These are phyloP conservation scores for Blastobotrys indianensis DNA, from an alignment of 1,139 yeast species.

Conservation along the genomic window DNA sequence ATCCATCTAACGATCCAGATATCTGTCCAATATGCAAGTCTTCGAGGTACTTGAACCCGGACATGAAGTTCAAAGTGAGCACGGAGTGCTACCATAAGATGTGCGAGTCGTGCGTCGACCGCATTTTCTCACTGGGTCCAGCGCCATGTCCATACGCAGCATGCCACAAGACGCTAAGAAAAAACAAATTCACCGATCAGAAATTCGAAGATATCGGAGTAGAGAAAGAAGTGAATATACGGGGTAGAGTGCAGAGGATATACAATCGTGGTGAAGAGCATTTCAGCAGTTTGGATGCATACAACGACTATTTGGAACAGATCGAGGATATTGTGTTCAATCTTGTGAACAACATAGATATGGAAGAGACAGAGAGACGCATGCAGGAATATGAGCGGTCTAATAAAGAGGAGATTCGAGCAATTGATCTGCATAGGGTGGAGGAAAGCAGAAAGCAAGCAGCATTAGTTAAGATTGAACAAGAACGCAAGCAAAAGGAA, in stretches of 20 bases:
- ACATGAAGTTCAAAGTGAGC: slow-evolving; percentile 84
- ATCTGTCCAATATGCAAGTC: slow-evolving; percentile 98
- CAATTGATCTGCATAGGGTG: slow-evolving; percentile 63
- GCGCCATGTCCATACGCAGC: slow-evolving; percentile 94
- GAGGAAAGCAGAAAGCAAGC: slow-evolving; percentile 54
- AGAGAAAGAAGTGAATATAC: slow-evolving; percentile 86
- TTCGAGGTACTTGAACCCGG: slow-evolving; percentile 88
- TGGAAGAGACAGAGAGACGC: slow-evolving; percentile 63
- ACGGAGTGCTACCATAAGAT: slow-evolving; percentile 98
- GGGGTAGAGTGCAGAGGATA: slow-evolving; percentile 69
- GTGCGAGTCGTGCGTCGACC: slow-evolving; percentile 93
- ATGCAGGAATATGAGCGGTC: slow-evolving; percentile 67
- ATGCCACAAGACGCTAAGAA: slow-evolving; percentile 81
- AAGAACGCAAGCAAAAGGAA: slow-evolving; percentile 44
- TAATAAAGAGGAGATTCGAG: slow-evolving; percentile 69
- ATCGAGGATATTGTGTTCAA: slow-evolving; percentile 79
- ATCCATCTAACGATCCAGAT: slow-evolving; percentile 37
- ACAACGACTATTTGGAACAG: slow-evolving; percentile 73
- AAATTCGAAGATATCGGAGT: slow-evolving; percentile 84
- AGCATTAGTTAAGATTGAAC: slow-evolving; percentile 65
- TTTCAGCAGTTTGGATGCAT: slow-evolving; percentile 54
- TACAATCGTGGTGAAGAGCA: slow-evolving; percentile 80
- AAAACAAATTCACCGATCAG: slow-evolving; percentile 86
- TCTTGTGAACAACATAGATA: slow-evolving; percentile 62
- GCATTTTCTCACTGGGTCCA: slow-evolving; percentile 91